phyloP scores from a whole-genome alignment of 2,329 filamentous ascomycete species.

The Trichoderma sp. region DNA sequence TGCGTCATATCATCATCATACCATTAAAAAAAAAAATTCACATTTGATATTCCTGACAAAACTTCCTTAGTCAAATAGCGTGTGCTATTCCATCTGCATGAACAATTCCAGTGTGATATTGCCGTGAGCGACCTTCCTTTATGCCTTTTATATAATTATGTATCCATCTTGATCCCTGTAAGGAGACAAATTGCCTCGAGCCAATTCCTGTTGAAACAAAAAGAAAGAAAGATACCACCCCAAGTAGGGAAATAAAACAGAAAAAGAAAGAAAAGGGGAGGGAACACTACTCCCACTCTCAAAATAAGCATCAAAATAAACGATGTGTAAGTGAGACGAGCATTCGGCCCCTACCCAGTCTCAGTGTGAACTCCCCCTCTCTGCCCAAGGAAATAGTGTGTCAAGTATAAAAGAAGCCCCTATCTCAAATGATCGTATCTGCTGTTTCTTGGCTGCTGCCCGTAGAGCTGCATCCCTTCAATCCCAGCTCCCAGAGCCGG shows the following conservation, averaged over 20 bases:
- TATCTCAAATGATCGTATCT: constrained; percentile 47
- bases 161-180: not conserved
- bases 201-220: not conserved
- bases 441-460: constrained; percentile 40
- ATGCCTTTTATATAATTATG: not conserved
- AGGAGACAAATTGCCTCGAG: not conserved
- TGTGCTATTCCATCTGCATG: not conserved
- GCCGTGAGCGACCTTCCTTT: not conserved
- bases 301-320: not conserved
- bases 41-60: not conserved
- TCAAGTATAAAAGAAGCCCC: not conserved
- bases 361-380: not conserved
- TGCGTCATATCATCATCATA: not conserved
- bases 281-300: not conserved
- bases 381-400: not conserved
- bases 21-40: not conserved
- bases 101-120: not conserved
- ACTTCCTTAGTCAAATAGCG: not conserved
- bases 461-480: constrained; percentile 44
- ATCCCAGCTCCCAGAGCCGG: constrained; percentile 42
- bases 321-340: not conserved
- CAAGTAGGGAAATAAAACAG: not conserved
- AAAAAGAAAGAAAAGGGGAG: not conserved
- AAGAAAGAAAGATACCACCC: not conserved
- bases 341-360: not conserved